phyloP scores from a whole-genome alignment of 1,284 basidiomycete genomes.

The Wallemia hederae region DNA sequence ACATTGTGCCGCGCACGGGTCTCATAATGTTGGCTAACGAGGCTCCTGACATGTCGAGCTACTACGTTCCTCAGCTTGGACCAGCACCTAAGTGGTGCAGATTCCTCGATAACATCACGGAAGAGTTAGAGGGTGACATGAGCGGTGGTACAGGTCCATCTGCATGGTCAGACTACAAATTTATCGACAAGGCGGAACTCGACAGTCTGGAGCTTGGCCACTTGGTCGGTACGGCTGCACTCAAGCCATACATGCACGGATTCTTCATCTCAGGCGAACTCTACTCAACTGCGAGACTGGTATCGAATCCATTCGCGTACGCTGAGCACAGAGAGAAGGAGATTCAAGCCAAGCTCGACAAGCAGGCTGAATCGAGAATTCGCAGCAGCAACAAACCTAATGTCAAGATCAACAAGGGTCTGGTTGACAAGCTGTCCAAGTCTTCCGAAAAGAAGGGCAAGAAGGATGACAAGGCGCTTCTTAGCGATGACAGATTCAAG shows the following conservation, averaged over 20 bases:
- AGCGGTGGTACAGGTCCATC: constrained; percentile 16
- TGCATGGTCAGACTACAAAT: constrained; percentile 88
- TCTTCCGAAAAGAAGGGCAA: constrained; percentile 40
- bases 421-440: constrained; percentile 56
- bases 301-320: constrained; percentile 87
- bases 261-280: constrained; percentile 88
- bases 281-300: constrained; percentile 80
- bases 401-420: constrained; percentile 60
- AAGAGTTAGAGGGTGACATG: constrained; percentile 75
- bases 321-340: constrained; percentile 70
- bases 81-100: constrained; percentile 89
- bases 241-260: constrained; percentile 99
- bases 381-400: constrained; percentile 29
- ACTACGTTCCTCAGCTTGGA: constrained; percentile 82
- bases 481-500: constrained; percentile 67
- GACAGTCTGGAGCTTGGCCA: constrained; percentile 63
- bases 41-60: constrained; percentile 64
- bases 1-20: constrained; percentile 58
- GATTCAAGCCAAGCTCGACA: constrained; percentile 66
- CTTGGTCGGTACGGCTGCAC: constrained; percentile 68
- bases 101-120: constrained; percentile 93
- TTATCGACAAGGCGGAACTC: constrained; percentile 66
- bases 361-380: constrained; percentile 74
- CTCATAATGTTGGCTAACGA: constrained; percentile 71
- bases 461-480: constrained; percentile 34